These are phyloP conservation scores for Strobilomyces echinocephalus DNA, from an alignment of 768 basidiomycete species.

Conservation along the genomic window DNA sequence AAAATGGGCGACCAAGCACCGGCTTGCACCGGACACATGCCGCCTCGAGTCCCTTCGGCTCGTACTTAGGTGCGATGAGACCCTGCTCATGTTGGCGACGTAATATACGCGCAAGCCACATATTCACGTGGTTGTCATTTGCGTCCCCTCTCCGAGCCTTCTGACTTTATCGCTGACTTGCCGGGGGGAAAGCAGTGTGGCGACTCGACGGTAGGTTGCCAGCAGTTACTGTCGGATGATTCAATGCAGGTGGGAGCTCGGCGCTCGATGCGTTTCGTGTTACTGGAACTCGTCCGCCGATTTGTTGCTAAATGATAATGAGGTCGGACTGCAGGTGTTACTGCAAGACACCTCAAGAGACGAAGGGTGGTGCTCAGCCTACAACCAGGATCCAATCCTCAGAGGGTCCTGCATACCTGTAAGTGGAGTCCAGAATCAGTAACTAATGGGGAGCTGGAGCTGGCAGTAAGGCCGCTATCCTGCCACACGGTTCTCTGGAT, in stretches of 20 bases:
- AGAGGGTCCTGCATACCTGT: constrained; percentile 74
- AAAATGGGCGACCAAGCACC: not conserved
- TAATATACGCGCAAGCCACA: too few species aligned
- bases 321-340: constrained; percentile 45
- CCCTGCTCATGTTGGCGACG: not conserved
- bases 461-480: constrained; percentile 79
- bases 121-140: too few species aligned
- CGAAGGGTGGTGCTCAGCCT: constrained; percentile 44
- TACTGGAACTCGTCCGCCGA: constrained; percentile 55
- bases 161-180: too few species aligned
- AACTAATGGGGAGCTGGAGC: constrained; percentile 22
- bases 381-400: constrained; percentile 66
- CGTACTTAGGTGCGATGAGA: not conserved
- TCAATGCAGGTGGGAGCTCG: too few species aligned
- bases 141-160: too few species aligned
- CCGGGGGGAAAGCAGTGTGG: too few species aligned
- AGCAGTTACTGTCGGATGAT: too few species aligned
- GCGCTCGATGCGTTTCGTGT: constrained; percentile 88
- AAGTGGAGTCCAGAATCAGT: constrained; percentile 17
- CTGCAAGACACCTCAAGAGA: not conserved
- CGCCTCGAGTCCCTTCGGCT: not conserved
- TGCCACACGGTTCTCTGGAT: constrained; percentile 25
- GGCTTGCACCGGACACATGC: too few species aligned
- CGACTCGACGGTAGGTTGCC: too few species aligned
- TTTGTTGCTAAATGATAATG: constrained; percentile 17